Conservation (phyloP, 495 filamentous ascomycete species). For the Penicillium macrosclerotiorum region DNA sequence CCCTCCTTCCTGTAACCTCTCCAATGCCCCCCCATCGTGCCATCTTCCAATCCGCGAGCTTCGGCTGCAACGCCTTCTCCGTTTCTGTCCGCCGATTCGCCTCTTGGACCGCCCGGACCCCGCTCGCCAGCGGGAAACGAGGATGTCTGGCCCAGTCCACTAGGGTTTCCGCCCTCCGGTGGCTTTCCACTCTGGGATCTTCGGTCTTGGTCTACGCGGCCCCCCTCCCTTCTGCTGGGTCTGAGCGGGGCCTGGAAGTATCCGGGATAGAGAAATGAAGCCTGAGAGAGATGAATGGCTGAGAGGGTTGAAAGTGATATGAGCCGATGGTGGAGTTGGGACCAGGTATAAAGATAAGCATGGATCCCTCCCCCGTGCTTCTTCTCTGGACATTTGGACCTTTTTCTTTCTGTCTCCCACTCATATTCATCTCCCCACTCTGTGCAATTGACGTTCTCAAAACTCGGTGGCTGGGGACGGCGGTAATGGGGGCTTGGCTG, state of each 20-base stretch:
- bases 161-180: slow-evolving; percentile 33
- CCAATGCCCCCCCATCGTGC: slow-evolving; percentile 19
- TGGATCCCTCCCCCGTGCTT: slow-evolving; percentile 11
- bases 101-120: slow-evolving; percentile 46
- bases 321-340: slow-evolving; percentile 15
- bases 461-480: slow-evolving; percentile 42
- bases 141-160: slow-evolving; percentile 32
- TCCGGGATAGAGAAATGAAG: slow-evolving; percentile 8
- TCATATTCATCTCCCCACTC: slow-evolving; percentile 1
- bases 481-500: slow-evolving; percentile 17
- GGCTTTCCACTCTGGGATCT: slow-evolving; percentile 23
- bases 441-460: slow-evolving; percentile 5
- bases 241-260: slow-evolving; percentile 11
- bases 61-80: slow-evolving; percentile 33
- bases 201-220: slow-evolving; percentile 26
- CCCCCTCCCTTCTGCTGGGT: slow-evolving; percentile 11
- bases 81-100: slow-evolving; percentile 44
- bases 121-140: slow-evolving; percentile 47
- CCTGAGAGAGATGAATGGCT: neutral
- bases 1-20: slow-evolving; percentile 40
- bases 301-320: slow-evolving; percentile 1
- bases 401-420: slow-evolving; percentile 7
- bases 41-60: slow-evolving; percentile 33
- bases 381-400: slow-evolving; percentile 5
- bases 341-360: slow-evolving; percentile 19